Evolutionary conservation across 2,329 filamentous ascomycete genomes (phyloP), one percentile per base, ranked within the genome.

Genomic region (Colletotrichum chlorophyti): DNA sequence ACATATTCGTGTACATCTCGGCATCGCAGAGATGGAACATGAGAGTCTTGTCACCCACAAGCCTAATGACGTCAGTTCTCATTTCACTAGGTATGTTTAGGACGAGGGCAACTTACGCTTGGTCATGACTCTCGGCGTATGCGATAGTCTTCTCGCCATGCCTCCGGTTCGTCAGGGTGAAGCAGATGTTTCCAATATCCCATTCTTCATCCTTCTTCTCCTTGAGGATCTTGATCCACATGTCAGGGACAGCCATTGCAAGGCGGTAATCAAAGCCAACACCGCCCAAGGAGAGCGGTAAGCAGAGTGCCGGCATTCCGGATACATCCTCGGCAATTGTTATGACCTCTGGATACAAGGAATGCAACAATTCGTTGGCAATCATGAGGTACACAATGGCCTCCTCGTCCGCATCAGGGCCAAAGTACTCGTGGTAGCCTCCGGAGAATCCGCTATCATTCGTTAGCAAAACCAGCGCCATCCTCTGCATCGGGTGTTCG

Each of bases 1-100:
- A 98, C 95, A 99, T 99, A 79, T 99, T 89, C 23, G 94, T 97
- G 79, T 99, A 99, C 82, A 99, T 86, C 72, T 99, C 88, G 15
- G 94, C 93, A 72, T 99, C 95, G 73, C 93, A 97, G 43, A 99
- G 89, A 84, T 96, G 96, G 90, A 99, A 96, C 83, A 99, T 92
- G 41, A 99, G 80, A 0, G 92, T 90, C 77, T 99, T 99, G 79
- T 99, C 95, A 37, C 95, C 95, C 29, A 99, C 95, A 42, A 99
- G 84, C 3, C 92, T 96, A 66, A 9, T 23, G 23, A 7, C 3
- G 38, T 60, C 19, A 58, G 60, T 21, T 35, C 9, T 19, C 10
- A 7, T 1, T 14, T n/a, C n/a, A n/a, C n/a, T n/a, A n/a, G n/a
- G 4, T 6, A 21, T 4, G 4, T n/a, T 11, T 14, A 3, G 27